These are phyloP conservation scores for Amoeboaphelidium protococcarum DNA, from an alignment of 371 early-diverging fungal species.

Conservation along the genomic window DNA sequence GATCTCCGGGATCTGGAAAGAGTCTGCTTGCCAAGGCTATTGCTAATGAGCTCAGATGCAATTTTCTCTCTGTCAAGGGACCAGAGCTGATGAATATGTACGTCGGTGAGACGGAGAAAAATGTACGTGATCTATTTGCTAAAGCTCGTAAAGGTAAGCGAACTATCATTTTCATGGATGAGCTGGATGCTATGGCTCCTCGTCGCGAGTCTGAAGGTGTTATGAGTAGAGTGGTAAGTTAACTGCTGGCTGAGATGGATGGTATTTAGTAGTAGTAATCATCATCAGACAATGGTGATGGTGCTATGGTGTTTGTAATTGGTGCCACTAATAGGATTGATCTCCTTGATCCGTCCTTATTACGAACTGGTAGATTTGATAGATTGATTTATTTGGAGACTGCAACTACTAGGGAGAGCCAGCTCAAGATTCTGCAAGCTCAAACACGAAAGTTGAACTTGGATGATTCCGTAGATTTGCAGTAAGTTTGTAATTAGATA, in stretches of 20 bases:
- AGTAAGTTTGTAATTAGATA: slow-evolving; percentile 42
- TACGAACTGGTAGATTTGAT: slow-evolving; percentile 92
- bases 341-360: slow-evolving; percentile 83
- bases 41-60: slow-evolving; percentile 88
- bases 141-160: slow-evolving; percentile 88
- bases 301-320: slow-evolving; percentile 92
- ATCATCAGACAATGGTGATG: slow-evolving; percentile 14
- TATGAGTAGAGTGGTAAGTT: slow-evolving; percentile 91
- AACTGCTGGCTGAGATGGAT: slow-evolving; percentile 82
- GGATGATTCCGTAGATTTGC: slow-evolving; percentile 40
- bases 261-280: slow-evolving; percentile 35
- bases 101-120: slow-evolving; percentile 25
- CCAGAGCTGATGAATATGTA: slow-evolving; percentile 47
- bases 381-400: slow-evolving; percentile 84
- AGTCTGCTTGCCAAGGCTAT: slow-evolving; percentile 97
- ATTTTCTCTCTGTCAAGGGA: slow-evolving; percentile 96
- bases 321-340: slow-evolving; percentile 99
- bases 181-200: slow-evolving; percentile 94
- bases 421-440: slow-evolving; percentile 62
- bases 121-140: slow-evolving; percentile 77
- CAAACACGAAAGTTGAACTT: slow-evolving; percentile 79
- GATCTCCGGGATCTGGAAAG: slow-evolving; percentile 98
- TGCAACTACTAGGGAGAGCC: slow-evolving; percentile 51
- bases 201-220: slow-evolving; percentile 91
- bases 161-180: slow-evolving; percentile 98